These are phyloP conservation scores for Mycogone perniciosa DNA, from an alignment of 2,329 filamentous ascomycete genomes.

Conservation along the genomic window DNA sequence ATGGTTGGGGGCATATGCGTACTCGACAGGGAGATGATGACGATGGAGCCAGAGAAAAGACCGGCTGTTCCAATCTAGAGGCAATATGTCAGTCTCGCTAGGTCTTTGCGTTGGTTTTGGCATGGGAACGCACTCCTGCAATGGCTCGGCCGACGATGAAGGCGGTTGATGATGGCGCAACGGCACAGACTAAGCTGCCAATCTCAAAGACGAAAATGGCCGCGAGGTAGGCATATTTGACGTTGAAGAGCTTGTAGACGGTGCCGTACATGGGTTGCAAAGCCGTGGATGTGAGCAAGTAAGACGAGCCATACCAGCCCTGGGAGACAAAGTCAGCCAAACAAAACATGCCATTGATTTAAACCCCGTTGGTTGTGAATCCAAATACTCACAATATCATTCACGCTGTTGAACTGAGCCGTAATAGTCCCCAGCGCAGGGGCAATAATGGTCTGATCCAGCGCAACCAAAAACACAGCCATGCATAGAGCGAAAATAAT, in stretches of 20 bases:
- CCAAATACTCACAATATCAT: slow-evolving; percentile 35
- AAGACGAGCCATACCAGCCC: slow-evolving; percentile 47
- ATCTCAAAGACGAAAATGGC: slow-evolving; percentile 39
- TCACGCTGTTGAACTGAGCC: slow-evolving; percentile 35
- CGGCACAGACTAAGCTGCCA: slow-evolving; percentile 38
- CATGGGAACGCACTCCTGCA: slow-evolving; percentile 32
- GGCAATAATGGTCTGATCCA: slow-evolving; percentile 47
- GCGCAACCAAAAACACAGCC: slow-evolving; percentile 43
- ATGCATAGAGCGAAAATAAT: slow-evolving; percentile 40
- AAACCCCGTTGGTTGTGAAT: no score
- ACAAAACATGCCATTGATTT: no score
- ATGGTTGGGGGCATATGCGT: background rate
- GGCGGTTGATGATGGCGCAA: slow-evolving; percentile 39
- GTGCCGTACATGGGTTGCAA: slow-evolving; percentile 45
- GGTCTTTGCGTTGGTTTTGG: background rate
- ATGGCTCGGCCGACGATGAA: slow-evolving; percentile 49
- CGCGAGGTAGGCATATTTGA: slow-evolving; percentile 40
- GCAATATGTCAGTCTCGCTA: slow-evolving; percentile 9
- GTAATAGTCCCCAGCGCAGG: slow-evolving; percentile 49
- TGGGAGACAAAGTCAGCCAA: slow-evolving; percentile 3
- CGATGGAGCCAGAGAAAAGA: slow-evolving; percentile 43
- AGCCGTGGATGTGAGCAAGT: slow-evolving; percentile 43
- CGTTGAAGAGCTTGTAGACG: slow-evolving; percentile 44
- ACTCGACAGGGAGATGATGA: slow-evolving; percentile 40
- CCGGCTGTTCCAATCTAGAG: slow-evolving; percentile 42